Evolutionary conservation across 2,329 filamentous ascomycete genomes (phyloP).

Genomic region (Colletotrichum lini): DNA sequence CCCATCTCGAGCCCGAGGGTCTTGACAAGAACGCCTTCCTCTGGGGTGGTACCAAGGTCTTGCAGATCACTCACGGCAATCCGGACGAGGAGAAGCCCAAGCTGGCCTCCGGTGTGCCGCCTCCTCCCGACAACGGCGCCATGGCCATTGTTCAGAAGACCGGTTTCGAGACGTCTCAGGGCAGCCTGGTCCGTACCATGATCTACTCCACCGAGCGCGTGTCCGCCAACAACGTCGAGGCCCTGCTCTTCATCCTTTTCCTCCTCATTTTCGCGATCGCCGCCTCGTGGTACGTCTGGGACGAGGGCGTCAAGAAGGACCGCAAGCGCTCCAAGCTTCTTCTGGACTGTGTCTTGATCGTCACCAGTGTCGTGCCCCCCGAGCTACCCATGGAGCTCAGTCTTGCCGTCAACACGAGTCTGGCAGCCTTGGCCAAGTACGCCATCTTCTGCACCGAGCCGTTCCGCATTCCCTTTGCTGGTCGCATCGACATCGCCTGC

Average conservation of each 20-base stretch:
- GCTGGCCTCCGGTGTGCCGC: constrained; percentile 81
- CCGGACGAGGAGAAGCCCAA: constrained; percentile 80
- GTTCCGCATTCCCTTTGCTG: constrained; percentile 97
- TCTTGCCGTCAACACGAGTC: constrained; percentile 96
- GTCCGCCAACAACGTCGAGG: constrained; percentile 97
- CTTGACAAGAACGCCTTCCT: constrained; percentile 97
- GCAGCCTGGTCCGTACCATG: constrained; percentile 98
- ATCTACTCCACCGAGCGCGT: constrained; percentile 99
- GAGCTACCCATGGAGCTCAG: constrained; percentile 98
- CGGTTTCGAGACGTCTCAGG: constrained; percentile 98
- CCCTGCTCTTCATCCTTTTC: constrained; percentile 97
- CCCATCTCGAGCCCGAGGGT: constrained; percentile 86
- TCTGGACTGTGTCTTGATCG: constrained; percentile 96
- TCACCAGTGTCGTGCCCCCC: constrained; percentile 98
- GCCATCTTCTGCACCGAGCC: constrained; percentile 99
- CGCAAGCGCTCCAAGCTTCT: constrained; percentile 97
- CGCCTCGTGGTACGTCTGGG: constrained; percentile 99
- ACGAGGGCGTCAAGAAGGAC: constrained; percentile 93
- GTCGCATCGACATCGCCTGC: constrained; percentile 94
- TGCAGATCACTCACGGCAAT: constrained; percentile 93
- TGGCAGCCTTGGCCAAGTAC: constrained; percentile 93
- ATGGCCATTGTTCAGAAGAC: constrained; percentile 97
- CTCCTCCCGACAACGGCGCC: constrained; percentile 93
- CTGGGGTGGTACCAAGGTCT: constrained; percentile 96
- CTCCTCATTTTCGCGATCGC: constrained; percentile 95